Base-by-base conservation (phyloP, 1,284 basidiomycete species). In the Ustilago curta region DNA sequence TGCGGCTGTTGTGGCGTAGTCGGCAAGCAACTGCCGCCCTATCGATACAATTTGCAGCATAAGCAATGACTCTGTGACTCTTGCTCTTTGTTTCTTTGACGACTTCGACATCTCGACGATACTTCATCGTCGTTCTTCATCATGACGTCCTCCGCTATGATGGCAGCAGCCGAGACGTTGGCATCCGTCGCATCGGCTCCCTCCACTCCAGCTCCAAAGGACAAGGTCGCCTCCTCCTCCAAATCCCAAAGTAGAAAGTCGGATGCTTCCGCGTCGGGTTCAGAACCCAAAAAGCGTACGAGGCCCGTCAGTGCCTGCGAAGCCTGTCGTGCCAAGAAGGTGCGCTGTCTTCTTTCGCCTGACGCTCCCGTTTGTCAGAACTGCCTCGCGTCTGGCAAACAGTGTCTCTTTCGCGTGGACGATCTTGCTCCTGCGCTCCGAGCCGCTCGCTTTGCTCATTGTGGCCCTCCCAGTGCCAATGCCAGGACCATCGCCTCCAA, bases 251-350 rank as follows among this genome's bases (percentile, higher is more conserved):
- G 21, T 31, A 62, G 52, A 31, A 59, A 59, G 27, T 58, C 58
- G 9, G 58, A 58, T 27, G 51, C 43, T 18, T 40, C 65, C 18
- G 29, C 62, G 4, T 31, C 73, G 23, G 47, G 48, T 8, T 58
- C 55, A 19, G 70, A 77, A 25, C 74, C 78, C 32, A 82, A 80
- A 50, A 80, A 77, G 71, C 68, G 78, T 23, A 82, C 80, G 11
- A 53, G 80, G 9, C 80, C 80, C 19, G 74, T 82, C 43, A 77
- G 74, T 43, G 80, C 80, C 2, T 82, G 80, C 54, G 80, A 82
- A 40, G 70, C 74, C 8, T 82, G 79, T 44, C 75, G 80, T 4
- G 70, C 76, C 21, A 81, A 82, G 44, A 82, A 82, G 62, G 77
- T 81, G 32, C 76, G 76, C 32, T 82, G 80, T 49, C 62, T 74